phyloP scores from a whole-genome alignment of 306 rosid genomes.

The Casuarina glauca region DNA sequence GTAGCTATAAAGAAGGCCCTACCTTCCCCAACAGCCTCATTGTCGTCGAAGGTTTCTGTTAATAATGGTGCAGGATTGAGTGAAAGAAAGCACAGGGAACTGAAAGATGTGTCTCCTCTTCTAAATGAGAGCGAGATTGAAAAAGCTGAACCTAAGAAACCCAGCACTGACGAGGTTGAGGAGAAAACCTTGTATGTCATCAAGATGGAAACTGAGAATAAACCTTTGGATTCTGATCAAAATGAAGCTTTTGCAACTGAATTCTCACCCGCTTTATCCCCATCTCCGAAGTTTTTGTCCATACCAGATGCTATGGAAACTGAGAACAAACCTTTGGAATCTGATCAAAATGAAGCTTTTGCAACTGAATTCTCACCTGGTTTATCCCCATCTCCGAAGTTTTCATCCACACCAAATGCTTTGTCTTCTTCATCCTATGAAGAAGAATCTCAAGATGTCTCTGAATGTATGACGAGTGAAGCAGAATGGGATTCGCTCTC shows the following conservation, averaged over 20 bases:
- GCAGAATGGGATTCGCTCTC: constrained; percentile 45
- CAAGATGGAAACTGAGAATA: constrained; percentile 55
- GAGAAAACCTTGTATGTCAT: constrained; percentile 80
- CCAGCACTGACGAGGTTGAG: constrained; percentile 36
- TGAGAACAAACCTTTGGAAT: constrained; percentile 37
- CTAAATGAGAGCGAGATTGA: constrained; percentile 32
- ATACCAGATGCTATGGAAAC: constrained; percentile 29
- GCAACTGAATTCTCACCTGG: constrained; percentile 34
- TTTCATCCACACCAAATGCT: constrained; percentile 37
- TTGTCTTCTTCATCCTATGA: constrained; percentile 26
- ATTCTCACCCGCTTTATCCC: constrained; percentile 25
- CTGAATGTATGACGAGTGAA: constrained; percentile 54
- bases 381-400: constrained; percentile 32
- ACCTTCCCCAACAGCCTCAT: constrained; percentile 29
- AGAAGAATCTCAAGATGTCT: constrained; percentile 53
- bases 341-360: constrained; percentile 39
- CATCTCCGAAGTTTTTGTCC: constrained; percentile 35
- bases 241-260: constrained; percentile 33
- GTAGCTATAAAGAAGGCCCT: constrained; percentile 44
- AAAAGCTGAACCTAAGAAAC: constrained; percentile 38
- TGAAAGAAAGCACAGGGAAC: constrained; percentile 7
- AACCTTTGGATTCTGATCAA: constrained; percentile 44
- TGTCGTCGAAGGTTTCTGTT: constrained; percentile 48
- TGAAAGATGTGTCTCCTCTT: constrained; percentile 19
- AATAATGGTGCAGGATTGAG: constrained; percentile 41